phyloP scores from a whole-genome alignment of 495 filamentous ascomycete genomes.

The Aspergillus taichungensis region DNA sequence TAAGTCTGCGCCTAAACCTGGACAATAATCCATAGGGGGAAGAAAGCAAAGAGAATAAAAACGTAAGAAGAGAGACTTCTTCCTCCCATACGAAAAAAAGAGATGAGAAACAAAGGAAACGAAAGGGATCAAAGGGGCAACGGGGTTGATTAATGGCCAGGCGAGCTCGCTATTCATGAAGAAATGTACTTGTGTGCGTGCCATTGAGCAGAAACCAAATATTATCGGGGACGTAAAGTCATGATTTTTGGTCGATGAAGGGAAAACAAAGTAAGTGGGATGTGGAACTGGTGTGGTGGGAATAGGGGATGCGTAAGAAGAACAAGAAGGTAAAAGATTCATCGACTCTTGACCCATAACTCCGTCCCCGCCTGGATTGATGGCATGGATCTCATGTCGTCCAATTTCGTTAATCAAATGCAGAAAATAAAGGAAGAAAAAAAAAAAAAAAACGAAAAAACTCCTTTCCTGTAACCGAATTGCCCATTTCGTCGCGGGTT shows the following conservation, averaged over 20 bases:
- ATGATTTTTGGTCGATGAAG: slow-evolving; percentile 1
- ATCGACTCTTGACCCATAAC: background rate
- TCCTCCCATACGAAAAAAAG: slow-evolving; percentile 7
- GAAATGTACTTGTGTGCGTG: too few species aligned
- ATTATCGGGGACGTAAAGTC: background rate
- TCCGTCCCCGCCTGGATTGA: slow-evolving; percentile 1
- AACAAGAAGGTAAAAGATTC: slow-evolving; percentile 5
- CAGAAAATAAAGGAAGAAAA: slow-evolving; percentile 1
- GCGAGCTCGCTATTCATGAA: too few species aligned
- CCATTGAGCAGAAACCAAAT: too few species aligned
- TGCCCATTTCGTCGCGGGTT: slow-evolving; percentile 8
- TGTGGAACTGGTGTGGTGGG: too few species aligned
- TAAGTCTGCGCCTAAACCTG: slow-evolving; percentile 2
- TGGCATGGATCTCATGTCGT: slow-evolving; percentile 7
- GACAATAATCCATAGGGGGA: slow-evolving; percentile 2
- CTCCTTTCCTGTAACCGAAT: slow-evolving; percentile 11
- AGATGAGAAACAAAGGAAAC: slow-evolving; percentile 8
- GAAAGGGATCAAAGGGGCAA: slow-evolving; percentile 6
- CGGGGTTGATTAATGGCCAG: too few species aligned
- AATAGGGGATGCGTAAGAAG: background rate
- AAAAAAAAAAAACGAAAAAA: slow-evolving; percentile 7
- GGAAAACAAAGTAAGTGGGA: slow-evolving; percentile 6
- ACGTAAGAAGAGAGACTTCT: background rate
- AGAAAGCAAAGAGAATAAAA: slow-evolving; percentile 1
- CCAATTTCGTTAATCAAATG: slow-evolving; percentile 4